These are phyloP conservation scores for Sicyos baderoa DNA, from an alignment of 306 rosid species.

Conservation along the genomic window DNA sequence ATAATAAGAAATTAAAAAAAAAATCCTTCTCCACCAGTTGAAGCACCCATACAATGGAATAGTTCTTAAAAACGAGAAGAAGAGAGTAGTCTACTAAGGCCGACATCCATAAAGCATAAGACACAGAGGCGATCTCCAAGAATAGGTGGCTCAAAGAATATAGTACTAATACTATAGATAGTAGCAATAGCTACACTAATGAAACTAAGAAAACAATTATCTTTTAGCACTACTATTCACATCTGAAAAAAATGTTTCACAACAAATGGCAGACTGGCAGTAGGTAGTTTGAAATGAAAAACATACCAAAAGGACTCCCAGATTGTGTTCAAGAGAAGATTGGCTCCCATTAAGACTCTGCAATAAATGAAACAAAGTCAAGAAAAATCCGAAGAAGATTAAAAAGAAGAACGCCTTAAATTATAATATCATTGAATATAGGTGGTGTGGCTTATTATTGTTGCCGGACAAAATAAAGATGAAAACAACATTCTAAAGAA, in stretches of 20 bases:
- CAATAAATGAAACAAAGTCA: constrained; percentile 22
- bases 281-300: constrained; percentile 5
- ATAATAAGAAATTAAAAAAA: not conserved
- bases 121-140: not conserved
- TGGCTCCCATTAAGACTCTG: constrained; percentile 48
- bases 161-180: not conserved
- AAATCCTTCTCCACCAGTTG: not conserved
- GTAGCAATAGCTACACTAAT: not conserved
- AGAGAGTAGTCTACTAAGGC: not conserved
- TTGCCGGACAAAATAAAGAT: not conserved
- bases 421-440: not conserved
- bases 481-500: not conserved
- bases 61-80: not conserved
- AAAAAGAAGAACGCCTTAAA: constrained; percentile 4
- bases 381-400: not conserved
- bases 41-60: not conserved
- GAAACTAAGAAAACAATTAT: not conserved
- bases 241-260: not conserved
- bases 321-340: constrained; percentile 48
- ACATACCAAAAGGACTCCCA: constrained; percentile 88
- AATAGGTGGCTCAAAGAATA: not conserved
- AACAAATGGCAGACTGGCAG: not conserved
- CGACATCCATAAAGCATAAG: not conserved
- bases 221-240: not conserved
- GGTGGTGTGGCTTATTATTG: not conserved